Evolutionary conservation across 352 stramenopile genomes (phyloP).

Genomic region (Hyaloperonospora brassicae): DNA sequence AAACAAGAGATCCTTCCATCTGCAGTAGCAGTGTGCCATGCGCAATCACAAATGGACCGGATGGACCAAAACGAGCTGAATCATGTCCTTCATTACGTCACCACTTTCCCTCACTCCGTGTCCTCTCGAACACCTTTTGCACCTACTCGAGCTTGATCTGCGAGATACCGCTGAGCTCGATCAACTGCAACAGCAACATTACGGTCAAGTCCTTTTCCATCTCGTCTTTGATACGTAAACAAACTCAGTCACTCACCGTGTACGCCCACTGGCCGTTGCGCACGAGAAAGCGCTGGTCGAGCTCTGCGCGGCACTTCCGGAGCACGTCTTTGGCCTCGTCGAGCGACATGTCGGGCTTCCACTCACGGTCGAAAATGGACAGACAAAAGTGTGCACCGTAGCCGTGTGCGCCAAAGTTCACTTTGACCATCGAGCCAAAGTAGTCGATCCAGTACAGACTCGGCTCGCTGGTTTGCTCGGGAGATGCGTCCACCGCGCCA

Average conservation of each 20-base stretch:
- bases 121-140: background rate
- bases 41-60: background rate
- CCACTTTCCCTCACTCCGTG: slow-evolving; percentile 7
- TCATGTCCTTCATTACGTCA: slow-evolving; percentile 19
- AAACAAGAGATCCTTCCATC: too few species aligned
- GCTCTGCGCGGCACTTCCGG: slow-evolving; percentile 70
- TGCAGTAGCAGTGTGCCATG: too few species aligned
- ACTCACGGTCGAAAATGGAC: slow-evolving; percentile 84
- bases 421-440: slow-evolving; percentile 72
- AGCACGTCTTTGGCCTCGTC: slow-evolving; percentile 67
- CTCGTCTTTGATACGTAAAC: background rate
- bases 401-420: slow-evolving; percentile 83
- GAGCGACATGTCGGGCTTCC: slow-evolving; percentile 77
- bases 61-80: slow-evolving; percentile 13
- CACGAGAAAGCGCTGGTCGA: slow-evolving; percentile 81
- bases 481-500: slow-evolving; percentile 49
- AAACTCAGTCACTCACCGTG: slow-evolving; percentile 30
- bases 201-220: background rate
- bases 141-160: slow-evolving; percentile 52
- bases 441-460: slow-evolving; percentile 88
- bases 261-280: slow-evolving; percentile 84
- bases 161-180: slow-evolving; percentile 60
- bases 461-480: slow-evolving; percentile 29
- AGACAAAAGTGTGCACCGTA: slow-evolving; percentile 82
- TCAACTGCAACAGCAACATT: slow-evolving; percentile 29